Conservation (phyloP, 1,284 basidiomycete species). For the Coniferiporia sulphurascens region DNA sequence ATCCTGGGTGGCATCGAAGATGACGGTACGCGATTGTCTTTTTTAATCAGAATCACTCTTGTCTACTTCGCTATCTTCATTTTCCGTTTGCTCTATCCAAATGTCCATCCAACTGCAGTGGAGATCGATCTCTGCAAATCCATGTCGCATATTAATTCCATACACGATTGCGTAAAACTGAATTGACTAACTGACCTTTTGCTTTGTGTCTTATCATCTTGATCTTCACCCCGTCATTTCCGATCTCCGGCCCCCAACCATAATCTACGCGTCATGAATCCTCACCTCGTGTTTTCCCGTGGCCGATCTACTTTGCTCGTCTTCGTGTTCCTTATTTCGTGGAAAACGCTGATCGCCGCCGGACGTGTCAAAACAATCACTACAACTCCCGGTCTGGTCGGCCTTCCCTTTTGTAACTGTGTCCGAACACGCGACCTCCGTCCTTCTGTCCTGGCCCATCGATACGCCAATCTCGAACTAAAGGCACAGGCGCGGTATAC, state of each 20-base stretch:
- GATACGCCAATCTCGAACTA: not conserved
- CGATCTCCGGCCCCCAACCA: no score
- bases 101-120: no score
- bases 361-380: not conserved
- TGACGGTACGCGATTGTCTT: constrained; percentile 63
- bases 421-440: not conserved
- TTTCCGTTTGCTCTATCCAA: no score
- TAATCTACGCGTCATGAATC: no score
- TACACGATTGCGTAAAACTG: no score
- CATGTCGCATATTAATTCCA: no score
- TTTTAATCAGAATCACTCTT: not conserved
- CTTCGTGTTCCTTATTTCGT: not conserved
- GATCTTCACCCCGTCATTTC: no score
- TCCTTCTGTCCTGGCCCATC: not conserved
- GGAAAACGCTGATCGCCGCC: not conserved
- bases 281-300: no score
- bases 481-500: constrained; percentile 91
- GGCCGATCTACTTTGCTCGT: no score
- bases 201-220: no score
- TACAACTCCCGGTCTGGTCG: not conserved
- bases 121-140: no score
- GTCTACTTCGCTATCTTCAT: not conserved
- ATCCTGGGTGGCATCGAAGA: constrained; percentile 93
- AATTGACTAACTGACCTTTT: no score
- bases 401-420: not conserved